A percentile compares a stretch with the other conserved stretches of the same genome.
These are phyloP conservation scores for Macrocybe gigantea DNA, from an alignment of 768 basidiomycete species.

Conservation along the genomic window DNA sequence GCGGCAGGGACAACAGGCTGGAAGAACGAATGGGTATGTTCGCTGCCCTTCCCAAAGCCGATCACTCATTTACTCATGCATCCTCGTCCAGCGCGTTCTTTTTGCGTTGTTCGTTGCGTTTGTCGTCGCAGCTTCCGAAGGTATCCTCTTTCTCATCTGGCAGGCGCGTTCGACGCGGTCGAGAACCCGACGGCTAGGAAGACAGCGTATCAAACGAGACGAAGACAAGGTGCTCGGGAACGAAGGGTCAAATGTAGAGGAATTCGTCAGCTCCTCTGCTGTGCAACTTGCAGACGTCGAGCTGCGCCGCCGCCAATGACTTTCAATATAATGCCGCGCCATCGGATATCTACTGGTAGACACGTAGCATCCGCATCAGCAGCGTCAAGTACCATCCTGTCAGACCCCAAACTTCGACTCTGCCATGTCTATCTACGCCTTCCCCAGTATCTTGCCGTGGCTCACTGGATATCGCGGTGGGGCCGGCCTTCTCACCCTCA, in stretches of 20 bases:
- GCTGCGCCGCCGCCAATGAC: slow-evolving; percentile 25
- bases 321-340: background rate
- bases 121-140: slow-evolving; percentile 68
- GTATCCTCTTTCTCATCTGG: slow-evolving; percentile 69
- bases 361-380: slow-evolving; percentile 50
- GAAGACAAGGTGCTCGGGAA: too few species aligned
- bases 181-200: too few species aligned
- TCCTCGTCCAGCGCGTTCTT: slow-evolving; percentile 43
- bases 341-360: slow-evolving; percentile 30
- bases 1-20: slow-evolving; percentile 58
- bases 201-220: too few species aligned
- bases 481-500: slow-evolving; percentile 9
- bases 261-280: slow-evolving; percentile 7
- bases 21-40: slow-evolving; percentile 72
- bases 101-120: slow-evolving; percentile 55
- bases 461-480: slow-evolving; percentile 22
- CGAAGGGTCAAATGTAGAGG: background rate
- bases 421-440: slow-evolving; percentile 38
- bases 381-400: slow-evolving; percentile 77
- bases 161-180: slow-evolving; percentile 31
- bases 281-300: slow-evolving; percentile 9
- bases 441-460: slow-evolving; percentile 15
- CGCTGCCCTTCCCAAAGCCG: background rate
- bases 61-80: slow-evolving; percentile 3
- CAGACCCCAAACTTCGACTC: slow-evolving; percentile 75